These are phyloP conservation scores for Pythium scleroteichum DNA, from an alignment of 352 stramenopile genomes.

Conservation along the genomic window DNA sequence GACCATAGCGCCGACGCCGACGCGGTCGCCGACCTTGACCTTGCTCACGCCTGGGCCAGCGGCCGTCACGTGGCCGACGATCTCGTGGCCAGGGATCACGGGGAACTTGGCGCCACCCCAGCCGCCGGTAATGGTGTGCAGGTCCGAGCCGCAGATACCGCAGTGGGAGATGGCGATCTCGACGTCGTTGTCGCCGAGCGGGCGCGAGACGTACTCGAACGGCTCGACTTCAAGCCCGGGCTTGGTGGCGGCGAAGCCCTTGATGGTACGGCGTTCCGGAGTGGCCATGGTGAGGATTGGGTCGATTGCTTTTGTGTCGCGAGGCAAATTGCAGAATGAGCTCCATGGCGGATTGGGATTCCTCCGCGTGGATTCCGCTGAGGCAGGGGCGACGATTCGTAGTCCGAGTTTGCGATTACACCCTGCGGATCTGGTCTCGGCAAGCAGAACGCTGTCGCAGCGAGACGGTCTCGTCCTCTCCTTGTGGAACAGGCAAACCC, in stretches of 20 bases:
- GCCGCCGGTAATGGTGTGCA: slow-evolving; percentile 29
- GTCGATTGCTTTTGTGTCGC: not conserved
- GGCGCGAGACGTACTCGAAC: slow-evolving; percentile 20
- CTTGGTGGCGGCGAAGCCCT: slow-evolving; percentile 19
- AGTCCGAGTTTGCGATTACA: too few species aligned
- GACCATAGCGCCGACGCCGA: slow-evolving; percentile 24
- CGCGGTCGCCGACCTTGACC: slow-evolving; percentile 21
- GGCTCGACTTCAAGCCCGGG: slow-evolving; percentile 13
- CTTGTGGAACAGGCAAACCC: not conserved
- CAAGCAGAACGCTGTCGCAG: not conserved
- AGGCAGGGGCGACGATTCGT: too few species aligned
- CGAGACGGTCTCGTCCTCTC: not conserved
- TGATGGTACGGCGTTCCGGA: slow-evolving; percentile 13
- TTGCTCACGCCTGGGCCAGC: slow-evolving; percentile 8
- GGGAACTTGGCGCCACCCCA: slow-evolving; percentile 28
- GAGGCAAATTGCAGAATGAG: slow-evolving; percentile 3
- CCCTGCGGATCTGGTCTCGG: not conserved
- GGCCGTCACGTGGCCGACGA: slow-evolving; percentile 27
- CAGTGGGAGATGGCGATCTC: slow-evolving; percentile 34
- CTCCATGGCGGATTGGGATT: not conserved
- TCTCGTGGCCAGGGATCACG: slow-evolving; percentile 30
- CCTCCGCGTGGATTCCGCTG: not conserved
- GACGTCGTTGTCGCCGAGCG: slow-evolving; percentile 25
- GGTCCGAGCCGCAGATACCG: slow-evolving; percentile 32
- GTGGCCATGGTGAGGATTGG: not conserved